Conservation (phyloP, 192 early-diverging fungal genomes). For the Coemansia reversa region DNA sequence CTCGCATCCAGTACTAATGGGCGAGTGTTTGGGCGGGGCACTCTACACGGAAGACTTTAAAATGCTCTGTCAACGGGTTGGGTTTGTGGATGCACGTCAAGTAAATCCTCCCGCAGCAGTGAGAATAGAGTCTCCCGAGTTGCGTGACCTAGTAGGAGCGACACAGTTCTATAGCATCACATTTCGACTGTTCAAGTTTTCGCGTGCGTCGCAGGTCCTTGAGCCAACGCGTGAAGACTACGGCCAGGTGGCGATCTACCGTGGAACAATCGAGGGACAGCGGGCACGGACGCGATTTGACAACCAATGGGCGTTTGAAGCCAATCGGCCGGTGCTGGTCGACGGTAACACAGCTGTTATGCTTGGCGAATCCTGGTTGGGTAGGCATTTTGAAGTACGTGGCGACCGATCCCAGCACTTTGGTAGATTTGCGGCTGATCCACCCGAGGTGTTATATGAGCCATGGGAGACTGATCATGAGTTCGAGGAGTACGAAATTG, state of each 20-base stretch:
- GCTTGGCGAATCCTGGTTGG: slow-evolving; percentile 49
- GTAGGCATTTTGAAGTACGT: slow-evolving; percentile 40
- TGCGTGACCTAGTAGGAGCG: slow-evolving; percentile 44
- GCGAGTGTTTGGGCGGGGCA: slow-evolving; percentile 47
- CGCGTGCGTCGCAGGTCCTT: slow-evolving; percentile 36
- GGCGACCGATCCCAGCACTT: slow-evolving; percentile 52
- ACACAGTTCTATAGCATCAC: slow-evolving; percentile 54
- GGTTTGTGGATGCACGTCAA: slow-evolving; percentile 33
- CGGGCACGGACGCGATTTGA: slow-evolving; percentile 29
- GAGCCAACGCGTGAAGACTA: slow-evolving; percentile 53
- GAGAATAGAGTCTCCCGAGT: slow-evolving; percentile 43
- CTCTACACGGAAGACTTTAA: slow-evolving; percentile 36
- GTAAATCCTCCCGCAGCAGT: slow-evolving; percentile 33
- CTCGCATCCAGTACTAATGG: slow-evolving; percentile 38
- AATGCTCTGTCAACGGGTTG: slow-evolving; percentile 33
- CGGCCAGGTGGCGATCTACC: slow-evolving; percentile 44
- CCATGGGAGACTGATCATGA: slow-evolving; percentile 48
- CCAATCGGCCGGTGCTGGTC: slow-evolving; percentile 34
- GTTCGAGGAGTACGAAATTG: slow-evolving; percentile 16
- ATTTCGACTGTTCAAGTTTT: slow-evolving; percentile 53
- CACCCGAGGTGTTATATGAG: slow-evolving; percentile 34
- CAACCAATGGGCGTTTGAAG: slow-evolving; percentile 40
- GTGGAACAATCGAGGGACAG: slow-evolving; percentile 47
- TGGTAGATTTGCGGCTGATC: slow-evolving; percentile 27
- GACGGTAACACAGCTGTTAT: slow-evolving; percentile 48